Base-by-base conservation (phyloP, 306 rosid species). In the Potentilla sterilis region DNA sequence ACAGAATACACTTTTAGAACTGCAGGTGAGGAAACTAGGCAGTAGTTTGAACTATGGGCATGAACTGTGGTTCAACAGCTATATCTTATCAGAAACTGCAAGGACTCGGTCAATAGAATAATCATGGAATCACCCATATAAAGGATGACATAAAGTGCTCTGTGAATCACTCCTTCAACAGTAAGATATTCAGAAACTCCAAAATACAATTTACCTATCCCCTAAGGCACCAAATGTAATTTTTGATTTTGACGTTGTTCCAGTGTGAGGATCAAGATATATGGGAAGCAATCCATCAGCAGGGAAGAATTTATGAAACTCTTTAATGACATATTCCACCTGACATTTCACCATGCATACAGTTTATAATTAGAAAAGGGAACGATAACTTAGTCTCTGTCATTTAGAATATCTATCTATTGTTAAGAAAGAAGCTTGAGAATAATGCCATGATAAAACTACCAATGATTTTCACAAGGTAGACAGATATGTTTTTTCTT, bases 141-240 rank as follows among this genome's bases (percentile, higher is more conserved):
- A 66, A 66, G 28, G 4, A 19, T 66, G 48, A 19, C 32, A 66
- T 40, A 18, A 8, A 38, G 28, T 14, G 40, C 47, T 16, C 3
- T 12, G 28, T 63, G 43, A 51, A 19, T 28, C 21, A 40, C n/a
- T 70, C 75, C 61, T 47, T 18, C 46, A 46, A 24, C 15, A 70
- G 8, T 71, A 18, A 3, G 70, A 66, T 35, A 51, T 28, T 71
- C 42, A 34, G 8, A 48, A 49, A 35, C 19, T 7, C 35, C 35
- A 46, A 28, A 69, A 6, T 46, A 49, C 48, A 3, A 34, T 54
- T 38, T 11, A 88, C 96, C 93, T 90, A 63, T 90, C 96, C 62
- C 96, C 96, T 92, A 88, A 85, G 73, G 96, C 96, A 69, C 96
- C 96, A 77, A 90, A 90, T 73, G 96, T 86, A 73, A 88, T 62